phyloP scores from a whole-genome alignment of 2,329 filamentous ascomycete species.

The Fusarium compactum region DNA sequence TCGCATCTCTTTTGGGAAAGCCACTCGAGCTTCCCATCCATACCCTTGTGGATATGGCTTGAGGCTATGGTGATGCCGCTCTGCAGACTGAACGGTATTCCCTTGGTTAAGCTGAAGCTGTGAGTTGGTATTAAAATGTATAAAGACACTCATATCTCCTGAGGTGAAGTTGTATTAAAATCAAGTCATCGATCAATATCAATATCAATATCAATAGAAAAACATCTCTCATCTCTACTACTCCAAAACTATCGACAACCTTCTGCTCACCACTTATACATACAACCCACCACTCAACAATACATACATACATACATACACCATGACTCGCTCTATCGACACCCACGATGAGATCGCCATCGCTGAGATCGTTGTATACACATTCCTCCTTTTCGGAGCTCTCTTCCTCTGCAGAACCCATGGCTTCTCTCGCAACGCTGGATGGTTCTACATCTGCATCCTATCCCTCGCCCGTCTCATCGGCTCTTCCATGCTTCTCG shows the following conservation, averaged over 20 bases:
- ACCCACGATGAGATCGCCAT: slow-evolving; percentile 51
- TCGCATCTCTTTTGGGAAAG: slow-evolving; percentile 3
- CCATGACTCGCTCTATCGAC: slow-evolving; percentile 44
- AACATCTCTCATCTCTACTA: neutral
- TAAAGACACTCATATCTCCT: slow-evolving; percentile 25
- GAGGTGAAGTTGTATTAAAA: neutral
- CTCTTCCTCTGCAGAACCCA: slow-evolving; percentile 59
- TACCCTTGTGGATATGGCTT: neutral
- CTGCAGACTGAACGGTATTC: slow-evolving; percentile 4
- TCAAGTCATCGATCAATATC: neutral
- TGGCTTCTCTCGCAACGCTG: slow-evolving; percentile 69
- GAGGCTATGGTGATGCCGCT: slow-evolving; percentile 27
- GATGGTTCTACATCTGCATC: slow-evolving; percentile 71
- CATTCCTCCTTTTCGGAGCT: slow-evolving; percentile 46
- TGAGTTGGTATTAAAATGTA: slow-evolving; percentile 1
- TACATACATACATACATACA: neutral
- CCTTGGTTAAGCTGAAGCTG: slow-evolving; percentile 2
- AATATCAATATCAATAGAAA: neutral
- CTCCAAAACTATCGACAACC: neutral
- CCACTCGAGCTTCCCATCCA: slow-evolving; percentile 11
- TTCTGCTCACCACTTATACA: neutral
- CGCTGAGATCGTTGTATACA: slow-evolving; percentile 50
- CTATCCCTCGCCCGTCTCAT: slow-evolving; percentile 70
- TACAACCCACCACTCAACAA: neutral
- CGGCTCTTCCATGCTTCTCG: slow-evolving; percentile 59